These are phyloP conservation scores for Moesziomyces globuligerus DNA, from an alignment of 1,284 basidiomycete genomes.

Conservation along the genomic window DNA sequence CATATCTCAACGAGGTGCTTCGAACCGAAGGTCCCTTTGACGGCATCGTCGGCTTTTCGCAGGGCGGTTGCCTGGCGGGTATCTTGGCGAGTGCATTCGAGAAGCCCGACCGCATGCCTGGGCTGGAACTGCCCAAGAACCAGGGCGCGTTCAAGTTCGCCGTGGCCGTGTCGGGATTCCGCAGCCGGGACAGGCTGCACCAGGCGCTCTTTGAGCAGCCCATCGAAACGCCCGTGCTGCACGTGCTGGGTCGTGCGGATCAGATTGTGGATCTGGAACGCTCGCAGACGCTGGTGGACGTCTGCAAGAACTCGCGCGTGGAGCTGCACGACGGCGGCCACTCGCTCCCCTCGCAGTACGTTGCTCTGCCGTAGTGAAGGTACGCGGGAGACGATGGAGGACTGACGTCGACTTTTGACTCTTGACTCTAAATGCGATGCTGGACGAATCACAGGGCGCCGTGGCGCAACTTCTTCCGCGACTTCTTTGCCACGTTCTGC, in stretches of 20 bases:
- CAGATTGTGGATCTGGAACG: constrained; percentile 55
- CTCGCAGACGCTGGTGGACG: constrained; percentile 56
- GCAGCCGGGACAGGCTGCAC: constrained; percentile 46
- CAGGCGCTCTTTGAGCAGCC: constrained; percentile 52
- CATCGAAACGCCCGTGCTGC: constrained; percentile 59
- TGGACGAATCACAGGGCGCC: constrained; percentile 40
- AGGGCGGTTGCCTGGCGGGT: constrained; percentile 58
- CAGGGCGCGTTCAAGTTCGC: constrained; percentile 57
- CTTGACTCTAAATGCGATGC: neutral
- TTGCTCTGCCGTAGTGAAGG: neutral
- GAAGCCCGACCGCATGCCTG: constrained; percentile 51
- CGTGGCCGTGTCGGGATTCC: constrained; percentile 63
- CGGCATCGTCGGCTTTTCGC: constrained; percentile 63
- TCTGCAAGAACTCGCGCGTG: constrained; percentile 54
- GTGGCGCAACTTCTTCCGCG: constrained; percentile 64
- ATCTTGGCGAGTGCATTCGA: constrained; percentile 61
- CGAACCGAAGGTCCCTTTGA: constrained; percentile 62
- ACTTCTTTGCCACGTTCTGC: constrained; percentile 54
- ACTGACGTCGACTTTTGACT: neutral
- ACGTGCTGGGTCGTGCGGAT: constrained; percentile 55
- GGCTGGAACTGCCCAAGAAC: constrained; percentile 34
- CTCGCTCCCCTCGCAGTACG: constrained; percentile 59
- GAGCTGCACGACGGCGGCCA: constrained; percentile 65
- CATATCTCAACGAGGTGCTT: constrained; percentile 52
- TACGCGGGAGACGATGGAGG: neutral